Conservation (phyloP, 257 asterid species). For the Scutellaria galericulata region DNA sequence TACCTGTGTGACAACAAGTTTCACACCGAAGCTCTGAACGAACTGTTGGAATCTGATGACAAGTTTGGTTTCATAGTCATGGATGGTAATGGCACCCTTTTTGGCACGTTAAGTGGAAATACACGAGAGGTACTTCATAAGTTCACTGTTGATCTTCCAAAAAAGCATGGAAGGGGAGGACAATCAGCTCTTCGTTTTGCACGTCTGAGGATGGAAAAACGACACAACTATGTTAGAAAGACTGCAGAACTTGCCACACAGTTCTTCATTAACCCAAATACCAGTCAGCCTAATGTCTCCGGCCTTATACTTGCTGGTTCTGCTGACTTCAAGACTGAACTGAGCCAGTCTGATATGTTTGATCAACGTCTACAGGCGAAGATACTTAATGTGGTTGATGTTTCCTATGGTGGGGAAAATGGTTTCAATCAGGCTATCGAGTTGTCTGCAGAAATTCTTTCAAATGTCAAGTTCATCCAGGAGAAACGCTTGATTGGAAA, state of each 20-base stretch:
- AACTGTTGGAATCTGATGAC: constrained; percentile 45
- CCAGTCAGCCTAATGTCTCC: constrained; percentile 45
- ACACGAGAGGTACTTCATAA: constrained; percentile 44
- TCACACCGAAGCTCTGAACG: constrained; percentile 44
- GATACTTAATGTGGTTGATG: constrained; percentile 47
- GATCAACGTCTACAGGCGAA: constrained; percentile 47
- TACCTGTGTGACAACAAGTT: constrained; percentile 48
- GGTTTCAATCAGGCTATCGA: constrained; percentile 50
- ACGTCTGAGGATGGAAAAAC: constrained; percentile 46
- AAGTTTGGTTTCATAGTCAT: constrained; percentile 43
- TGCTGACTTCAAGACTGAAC: constrained; percentile 48
- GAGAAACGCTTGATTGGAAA: constrained; percentile 44
- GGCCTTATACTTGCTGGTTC: constrained; percentile 51
- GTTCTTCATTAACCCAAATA: constrained; percentile 43
- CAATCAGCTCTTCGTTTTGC: constrained; percentile 49
- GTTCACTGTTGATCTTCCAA: constrained; percentile 47
- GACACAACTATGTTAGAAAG: constrained; percentile 47
- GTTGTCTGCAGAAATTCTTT: constrained; percentile 45
- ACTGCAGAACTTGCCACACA: constrained; percentile 49
- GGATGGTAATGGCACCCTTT: constrained; percentile 50
- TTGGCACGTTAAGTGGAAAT: constrained; percentile 45
- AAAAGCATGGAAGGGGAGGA: constrained; percentile 48
- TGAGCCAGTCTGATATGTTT: constrained; percentile 49
- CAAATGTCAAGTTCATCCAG: constrained; percentile 49
- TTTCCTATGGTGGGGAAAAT: constrained; percentile 47